phyloP scores from a whole-genome alignment of 192 early-diverging fungal species.

The Coemansia sp. region DNA sequence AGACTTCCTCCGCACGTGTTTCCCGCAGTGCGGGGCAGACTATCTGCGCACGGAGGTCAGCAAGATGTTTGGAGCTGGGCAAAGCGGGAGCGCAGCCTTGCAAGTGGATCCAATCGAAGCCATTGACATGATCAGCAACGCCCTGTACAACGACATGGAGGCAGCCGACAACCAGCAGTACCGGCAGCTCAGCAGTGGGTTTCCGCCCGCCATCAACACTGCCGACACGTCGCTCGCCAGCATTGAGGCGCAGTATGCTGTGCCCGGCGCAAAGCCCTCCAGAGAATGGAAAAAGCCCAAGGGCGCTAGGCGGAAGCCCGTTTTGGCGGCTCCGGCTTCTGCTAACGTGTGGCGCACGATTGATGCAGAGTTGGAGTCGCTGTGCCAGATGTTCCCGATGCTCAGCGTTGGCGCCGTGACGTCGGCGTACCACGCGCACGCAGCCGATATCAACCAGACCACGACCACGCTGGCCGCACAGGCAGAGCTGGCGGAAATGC shows the following conservation, averaged over 20 bases:
- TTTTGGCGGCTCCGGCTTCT: neutral
- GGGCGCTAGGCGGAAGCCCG: neutral
- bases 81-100: neutral
- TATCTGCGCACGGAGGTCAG: constrained; percentile 31
- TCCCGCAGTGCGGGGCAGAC: constrained; percentile 47
- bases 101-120: constrained; percentile 51
- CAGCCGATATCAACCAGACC: constrained; percentile 19
- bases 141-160: constrained; percentile 47
- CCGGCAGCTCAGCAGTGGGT: neutral
- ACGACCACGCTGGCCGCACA: constrained; percentile 15
- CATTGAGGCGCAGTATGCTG: constrained; percentile 37
- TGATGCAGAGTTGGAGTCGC: constrained; percentile 20
- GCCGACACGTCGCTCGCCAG: constrained; percentile 11
- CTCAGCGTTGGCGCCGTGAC: constrained; percentile 24
- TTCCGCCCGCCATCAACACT: neutral
- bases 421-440: constrained; percentile 40
- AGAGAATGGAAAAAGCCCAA: constrained; percentile 14
- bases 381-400: constrained; percentile 41
- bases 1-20: constrained; percentile 39
- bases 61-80: constrained; percentile 27
- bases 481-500: neutral
- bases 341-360: constrained; percentile 49
- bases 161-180: constrained; percentile 33
- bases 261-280: constrained; percentile 6
- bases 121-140: constrained; percentile 46